A percentile compares a stretch with the other conserved stretches of the same genome.
These are phyloP conservation scores for Gossypium anomalum DNA, from an alignment of 345 rosid genomes.

Conservation along the genomic window DNA sequence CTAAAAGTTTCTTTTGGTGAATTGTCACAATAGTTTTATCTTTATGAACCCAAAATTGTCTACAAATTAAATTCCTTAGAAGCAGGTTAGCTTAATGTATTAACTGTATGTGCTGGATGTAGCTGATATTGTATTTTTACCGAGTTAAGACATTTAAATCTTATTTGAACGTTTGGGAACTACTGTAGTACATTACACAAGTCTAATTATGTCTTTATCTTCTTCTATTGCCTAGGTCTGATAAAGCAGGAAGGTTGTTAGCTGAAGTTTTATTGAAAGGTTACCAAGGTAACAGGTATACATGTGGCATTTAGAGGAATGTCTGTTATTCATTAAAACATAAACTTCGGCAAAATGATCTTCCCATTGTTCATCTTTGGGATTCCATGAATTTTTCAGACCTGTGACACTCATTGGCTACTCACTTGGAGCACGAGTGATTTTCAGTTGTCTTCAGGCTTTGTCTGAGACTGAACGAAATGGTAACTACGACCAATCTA, in stretches of 20 bases:
- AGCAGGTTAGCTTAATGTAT: background rate
- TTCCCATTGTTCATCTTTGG: slow-evolving; percentile 1
- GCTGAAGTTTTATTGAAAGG: slow-evolving; percentile 89
- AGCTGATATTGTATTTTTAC: background rate
- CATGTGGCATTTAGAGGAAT: slow-evolving; percentile 3
- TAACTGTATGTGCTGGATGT: background rate
- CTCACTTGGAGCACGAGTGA: slow-evolving; percentile 90
- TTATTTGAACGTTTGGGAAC: background rate
- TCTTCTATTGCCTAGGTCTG: slow-evolving; percentile 53
- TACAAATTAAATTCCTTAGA: background rate
- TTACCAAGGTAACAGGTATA: slow-evolving; percentile 88
- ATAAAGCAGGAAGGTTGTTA: slow-evolving; percentile 84
- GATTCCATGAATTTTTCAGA: slow-evolving; percentile 37
- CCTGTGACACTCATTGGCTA: slow-evolving; percentile 89
- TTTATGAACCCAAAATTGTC: background rate
- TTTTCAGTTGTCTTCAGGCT: slow-evolving; percentile 82
- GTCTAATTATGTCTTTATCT: slow-evolving; percentile 9
- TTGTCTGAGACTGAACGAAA: slow-evolving; percentile 73
- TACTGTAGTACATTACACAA: background rate
- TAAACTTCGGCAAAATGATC: background rate
- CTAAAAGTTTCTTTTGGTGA: background rate
- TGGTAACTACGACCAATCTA: slow-evolving; percentile 39
- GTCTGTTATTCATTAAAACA: slow-evolving; percentile 1
- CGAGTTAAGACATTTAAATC: slow-evolving; percentile 1
- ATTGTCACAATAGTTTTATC: background rate